Conservation (phyloP, 2,329 filamentous ascomycete genomes). For the Fusarium nematophilum region DNA sequence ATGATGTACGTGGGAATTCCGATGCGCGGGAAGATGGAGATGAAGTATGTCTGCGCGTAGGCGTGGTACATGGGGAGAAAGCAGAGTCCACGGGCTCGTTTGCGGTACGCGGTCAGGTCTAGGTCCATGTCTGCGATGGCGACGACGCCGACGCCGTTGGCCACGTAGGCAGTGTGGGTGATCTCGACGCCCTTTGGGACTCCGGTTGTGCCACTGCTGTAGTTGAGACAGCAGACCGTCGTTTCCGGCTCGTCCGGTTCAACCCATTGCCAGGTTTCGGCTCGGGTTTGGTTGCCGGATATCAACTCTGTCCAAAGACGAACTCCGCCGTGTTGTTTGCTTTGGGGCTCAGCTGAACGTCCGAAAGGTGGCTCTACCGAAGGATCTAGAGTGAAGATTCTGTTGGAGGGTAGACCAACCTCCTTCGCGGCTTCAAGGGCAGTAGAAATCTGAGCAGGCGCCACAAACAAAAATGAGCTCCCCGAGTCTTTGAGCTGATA, state of each 20-base stretch:
- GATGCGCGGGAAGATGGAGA: conserved; percentile 66
- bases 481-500: conserved; percentile 80
- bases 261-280: conserved; percentile 69
- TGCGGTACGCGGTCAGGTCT: conserved; percentile 55
- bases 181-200: conserved; percentile 87
- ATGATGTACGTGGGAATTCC: conserved; percentile 79
- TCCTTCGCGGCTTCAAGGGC: conserved; percentile 73
- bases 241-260: conserved; percentile 61
- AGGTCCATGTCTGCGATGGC: conserved; percentile 53
- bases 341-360: conserved; percentile 43
- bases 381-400: conserved; percentile 76
- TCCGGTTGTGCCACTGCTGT: conserved; percentile 81
- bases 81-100: conserved; percentile 61
- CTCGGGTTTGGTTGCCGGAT: conserved; percentile 53
- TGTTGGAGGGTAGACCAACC: conserved; percentile 63
- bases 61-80: conserved; percentile 84
- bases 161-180: conserved; percentile 77
- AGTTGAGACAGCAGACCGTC: conserved; percentile 78
- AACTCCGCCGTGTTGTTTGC: not conserved
- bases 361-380: conserved; percentile 43
- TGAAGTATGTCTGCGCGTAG: conserved; percentile 76
- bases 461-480: conserved; percentile 73
- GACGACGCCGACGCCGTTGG: conserved; percentile 73
- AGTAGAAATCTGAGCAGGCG: conserved; percentile 68
- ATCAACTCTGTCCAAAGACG: conserved; percentile 73